Conservation (phyloP, 305 asterid genomes). For the Fraxinus ornus region DNA sequence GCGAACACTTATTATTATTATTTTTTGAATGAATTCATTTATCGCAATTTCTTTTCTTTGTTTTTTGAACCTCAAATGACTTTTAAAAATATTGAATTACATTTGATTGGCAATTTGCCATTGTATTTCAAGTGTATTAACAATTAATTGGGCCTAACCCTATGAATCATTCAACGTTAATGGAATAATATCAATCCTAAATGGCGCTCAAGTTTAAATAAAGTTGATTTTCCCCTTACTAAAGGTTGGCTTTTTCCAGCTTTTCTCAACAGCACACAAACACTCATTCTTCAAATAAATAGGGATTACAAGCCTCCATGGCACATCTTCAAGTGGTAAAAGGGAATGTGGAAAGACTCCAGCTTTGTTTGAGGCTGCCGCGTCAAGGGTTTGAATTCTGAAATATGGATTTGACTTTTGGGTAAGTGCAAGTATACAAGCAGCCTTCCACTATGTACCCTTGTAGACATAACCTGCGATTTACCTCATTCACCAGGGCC, state of each 20-base stretch:
- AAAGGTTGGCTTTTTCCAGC: background rate
- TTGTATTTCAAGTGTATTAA: background rate
- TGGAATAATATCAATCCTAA: background rate
- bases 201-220: background rate
- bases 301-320: too few relatives aligned
- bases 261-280: background rate
- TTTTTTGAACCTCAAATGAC: background rate
- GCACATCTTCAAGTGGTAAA: too few relatives aligned
- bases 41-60: too few relatives aligned
- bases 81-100: background rate
- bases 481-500: too few relatives aligned
- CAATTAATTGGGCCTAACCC: background rate
- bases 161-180: too few relatives aligned
- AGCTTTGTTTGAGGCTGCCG: too few relatives aligned
- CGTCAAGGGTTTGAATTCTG: too few relatives aligned
- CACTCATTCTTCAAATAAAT: background rate
- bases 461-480: too few relatives aligned
- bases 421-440: too few relatives aligned
- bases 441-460: too few relatives aligned
- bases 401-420: too few relatives aligned
- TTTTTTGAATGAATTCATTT: background rate
- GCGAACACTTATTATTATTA: background rate
- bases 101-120: background rate
- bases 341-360: too few relatives aligned
- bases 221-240: background rate